Evolutionary conservation across 768 basidiomycete genomes (phyloP).

Genomic region (Serendipita sp.): DNA sequence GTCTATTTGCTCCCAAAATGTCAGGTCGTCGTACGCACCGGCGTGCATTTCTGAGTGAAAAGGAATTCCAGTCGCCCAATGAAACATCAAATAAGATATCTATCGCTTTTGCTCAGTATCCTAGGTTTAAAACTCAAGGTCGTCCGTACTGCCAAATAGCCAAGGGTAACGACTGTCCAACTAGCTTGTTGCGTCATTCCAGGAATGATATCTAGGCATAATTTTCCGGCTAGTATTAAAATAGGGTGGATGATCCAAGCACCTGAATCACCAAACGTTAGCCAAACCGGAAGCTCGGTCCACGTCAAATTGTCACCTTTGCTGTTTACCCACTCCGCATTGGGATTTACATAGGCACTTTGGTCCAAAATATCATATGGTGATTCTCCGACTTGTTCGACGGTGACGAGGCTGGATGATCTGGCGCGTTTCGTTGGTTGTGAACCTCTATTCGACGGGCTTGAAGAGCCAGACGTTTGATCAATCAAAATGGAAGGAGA

Average conservation of each 20-base stretch:
- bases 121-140: background rate
- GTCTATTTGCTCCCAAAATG: slow-evolving; percentile 99
- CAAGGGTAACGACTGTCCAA: slow-evolving; percentile 86
- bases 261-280: slow-evolving; percentile 34
- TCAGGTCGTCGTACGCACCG: slow-evolving; percentile 94
- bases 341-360: slow-evolving; percentile 65
- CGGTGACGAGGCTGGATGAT: slow-evolving; percentile 65
- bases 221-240: slow-evolving; percentile 77
- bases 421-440: slow-evolving; percentile 28
- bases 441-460: slow-evolving; percentile 16
- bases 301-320: slow-evolving; percentile 40
- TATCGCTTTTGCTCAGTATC: slow-evolving; percentile 18
- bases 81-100: slow-evolving; percentile 98
- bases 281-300: background rate
- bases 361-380: slow-evolving; percentile 66
- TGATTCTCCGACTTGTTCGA: slow-evolving; percentile 63
- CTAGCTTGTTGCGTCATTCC: slow-evolving; percentile 87
- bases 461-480: slow-evolving; percentile 31
- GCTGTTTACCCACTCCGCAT: slow-evolving; percentile 86
- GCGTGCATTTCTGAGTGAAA: slow-evolving; percentile 77
- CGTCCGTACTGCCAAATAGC: slow-evolving; percentile 74
- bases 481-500: slow-evolving; percentile 38
- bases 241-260: slow-evolving; percentile 97
- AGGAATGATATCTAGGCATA: slow-evolving; percentile 85
- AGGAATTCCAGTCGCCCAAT: slow-evolving; percentile 93